Base-by-base conservation (phyloP, 805 yeast species). In the Saturnispora quitensis region DNA sequence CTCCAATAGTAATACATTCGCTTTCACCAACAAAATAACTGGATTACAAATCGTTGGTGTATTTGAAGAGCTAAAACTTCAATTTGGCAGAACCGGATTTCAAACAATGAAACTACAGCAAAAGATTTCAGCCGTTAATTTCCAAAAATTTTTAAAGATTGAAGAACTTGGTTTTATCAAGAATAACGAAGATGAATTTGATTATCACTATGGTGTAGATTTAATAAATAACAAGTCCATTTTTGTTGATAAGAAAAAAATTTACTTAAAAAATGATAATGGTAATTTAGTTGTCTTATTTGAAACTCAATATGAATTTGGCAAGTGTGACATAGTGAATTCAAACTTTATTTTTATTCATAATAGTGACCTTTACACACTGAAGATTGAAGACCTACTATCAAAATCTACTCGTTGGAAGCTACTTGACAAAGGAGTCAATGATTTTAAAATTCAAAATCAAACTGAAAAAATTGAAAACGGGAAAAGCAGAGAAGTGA, bases 51-150 rank as follows among this genome's bases (percentile, higher is more conserved):
- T 50, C 7, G 48, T 50, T 27, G 52, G 52, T 40, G 48, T 50
- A 17, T 50, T 50, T 50, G 52, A 50, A 36, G 52, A 50, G 38
- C 31, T 50, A 24, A 50, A 50, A 44, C 31, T 38, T 20, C 45
- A 50, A 33, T 50, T 44, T 31, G 52, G 48, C 33, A 50, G 48
- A 50, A 50, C 52, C 9, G 52, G 52, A 15, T 50, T 50, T 15
- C 52, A 50, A 38, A 44, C 45, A 18, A 36, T 50, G 45, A 50
- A 50, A 25, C 34, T 49, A 49, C 51, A 49, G 28, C 51, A 49
- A 44, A 47, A 49, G 36, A 49, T 49, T 31, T 40, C 51, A 20
- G 43, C 17, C 7, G 47, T 49, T 22, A 49, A 49, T 49, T 35
- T 49, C 12, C 43, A 49, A 18, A 49, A 49, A 43, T 49, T 34